Evolutionary conservation across 176 grass and related monocot species (phyloP).

Genomic region (Oryza glumipatula): DNA sequence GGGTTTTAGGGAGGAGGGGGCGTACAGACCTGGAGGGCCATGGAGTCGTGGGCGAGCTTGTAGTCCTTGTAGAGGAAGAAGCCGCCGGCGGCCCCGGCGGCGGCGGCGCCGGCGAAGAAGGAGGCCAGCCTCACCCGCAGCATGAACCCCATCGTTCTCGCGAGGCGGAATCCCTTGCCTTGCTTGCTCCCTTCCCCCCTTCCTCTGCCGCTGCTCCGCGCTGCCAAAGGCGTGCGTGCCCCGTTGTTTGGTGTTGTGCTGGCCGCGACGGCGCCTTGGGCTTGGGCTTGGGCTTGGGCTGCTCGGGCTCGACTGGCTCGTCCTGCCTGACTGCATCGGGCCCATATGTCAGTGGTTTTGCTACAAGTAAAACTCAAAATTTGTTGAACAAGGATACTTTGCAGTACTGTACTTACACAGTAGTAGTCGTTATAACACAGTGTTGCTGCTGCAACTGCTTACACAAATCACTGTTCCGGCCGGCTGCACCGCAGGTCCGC

Average conservation of each 20-base stretch:
- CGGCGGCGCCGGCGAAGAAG: conserved; percentile 86
- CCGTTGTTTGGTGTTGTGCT: background rate
- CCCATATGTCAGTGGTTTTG: too few relatives aligned
- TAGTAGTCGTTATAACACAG: too few relatives aligned
- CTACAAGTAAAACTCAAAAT: too few relatives aligned
- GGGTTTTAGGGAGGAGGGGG: too few relatives aligned
- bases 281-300: background rate
- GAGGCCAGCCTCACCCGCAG: conserved; percentile 81
- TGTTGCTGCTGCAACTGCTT: too few relatives aligned
- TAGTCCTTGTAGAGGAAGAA: conserved; percentile 99
- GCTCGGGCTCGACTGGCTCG: background rate
- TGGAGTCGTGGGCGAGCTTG: conserved; percentile 75
- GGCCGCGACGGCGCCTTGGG: background rate
- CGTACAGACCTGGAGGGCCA: conserved; percentile 58
- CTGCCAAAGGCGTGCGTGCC: too few relatives aligned
- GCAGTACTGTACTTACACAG: too few relatives aligned
- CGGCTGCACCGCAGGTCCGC: too few relatives aligned
- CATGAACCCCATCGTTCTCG: conserved; percentile 76
- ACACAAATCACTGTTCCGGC: too few relatives aligned
- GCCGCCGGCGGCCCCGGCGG: conserved; percentile 54
- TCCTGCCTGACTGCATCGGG: background rate
- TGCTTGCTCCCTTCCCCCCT: conserved; percentile 8
- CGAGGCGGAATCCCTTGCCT: background rate
- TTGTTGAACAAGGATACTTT: too few relatives aligned
- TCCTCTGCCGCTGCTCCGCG: conserved; percentile 13